phyloP scores from a whole-genome alignment of 192 early-diverging fungal genomes.

The Hyaloraphidium curvatum region DNA sequence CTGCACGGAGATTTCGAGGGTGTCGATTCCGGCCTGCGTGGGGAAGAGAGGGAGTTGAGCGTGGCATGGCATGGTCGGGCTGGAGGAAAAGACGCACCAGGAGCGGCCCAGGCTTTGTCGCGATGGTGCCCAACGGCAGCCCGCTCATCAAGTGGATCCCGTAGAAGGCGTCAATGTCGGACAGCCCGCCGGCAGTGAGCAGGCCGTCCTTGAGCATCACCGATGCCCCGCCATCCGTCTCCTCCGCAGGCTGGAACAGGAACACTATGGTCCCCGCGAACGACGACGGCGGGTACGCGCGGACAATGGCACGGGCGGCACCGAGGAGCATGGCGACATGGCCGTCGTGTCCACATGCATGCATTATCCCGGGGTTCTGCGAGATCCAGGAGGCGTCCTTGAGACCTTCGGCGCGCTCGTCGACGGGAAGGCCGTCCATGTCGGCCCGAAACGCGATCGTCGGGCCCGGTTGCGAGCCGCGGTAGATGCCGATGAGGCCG shows the following conservation, averaged over 20 bases:
- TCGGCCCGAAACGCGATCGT: not conserved
- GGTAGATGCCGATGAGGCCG: not conserved
- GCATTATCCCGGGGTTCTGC: not conserved
- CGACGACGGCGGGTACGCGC: not conserved
- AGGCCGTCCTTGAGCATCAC: not conserved
- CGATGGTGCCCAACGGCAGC: not conserved
- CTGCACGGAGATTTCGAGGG: not conserved
- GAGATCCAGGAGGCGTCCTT: not conserved
- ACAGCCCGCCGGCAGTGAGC: not conserved
- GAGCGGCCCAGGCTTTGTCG: not conserved
- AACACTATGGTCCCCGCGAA: not conserved
- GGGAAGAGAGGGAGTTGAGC: not conserved
- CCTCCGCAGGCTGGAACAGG: slow-evolving; percentile 1
- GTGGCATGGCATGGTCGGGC: too few species aligned
- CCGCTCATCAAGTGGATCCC: slow-evolving; percentile 3
- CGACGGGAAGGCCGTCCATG: not conserved
- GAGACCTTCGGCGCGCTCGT: not conserved
- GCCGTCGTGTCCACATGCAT: not conserved
- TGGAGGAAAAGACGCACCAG: too few species aligned
- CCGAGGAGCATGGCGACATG: not conserved
- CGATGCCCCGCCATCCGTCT: not conserved
- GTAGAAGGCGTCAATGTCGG: slow-evolving; percentile 3
- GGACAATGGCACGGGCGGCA: not conserved
- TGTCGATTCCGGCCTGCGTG: slow-evolving; percentile 1
- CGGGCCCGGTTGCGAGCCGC: not conserved